Evolutionary conservation across 2,329 filamentous ascomycete genomes (phyloP).

Genomic region (Thelonectria discophora): DNA sequence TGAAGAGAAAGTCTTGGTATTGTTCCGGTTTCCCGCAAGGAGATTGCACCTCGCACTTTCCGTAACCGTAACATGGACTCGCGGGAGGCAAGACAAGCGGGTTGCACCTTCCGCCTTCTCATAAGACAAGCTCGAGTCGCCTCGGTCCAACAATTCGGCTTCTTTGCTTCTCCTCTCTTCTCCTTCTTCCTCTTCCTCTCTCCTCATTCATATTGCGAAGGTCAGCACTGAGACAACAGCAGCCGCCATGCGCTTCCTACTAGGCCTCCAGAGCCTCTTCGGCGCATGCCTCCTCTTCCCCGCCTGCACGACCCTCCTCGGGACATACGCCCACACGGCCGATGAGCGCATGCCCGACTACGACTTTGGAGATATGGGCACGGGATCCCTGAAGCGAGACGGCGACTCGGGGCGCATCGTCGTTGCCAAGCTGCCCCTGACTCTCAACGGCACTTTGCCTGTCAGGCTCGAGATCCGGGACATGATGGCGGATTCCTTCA

Average conservation of each 20-base stretch:
- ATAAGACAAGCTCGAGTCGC: not conserved
- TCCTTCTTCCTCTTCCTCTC: not conserved
- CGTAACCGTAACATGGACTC: no score
- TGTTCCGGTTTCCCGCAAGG: no score
- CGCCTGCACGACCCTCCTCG: constrained; percentile 20
- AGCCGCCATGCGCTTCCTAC: not conserved
- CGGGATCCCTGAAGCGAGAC: constrained; percentile 53
- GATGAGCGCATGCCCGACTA: constrained; percentile 48
- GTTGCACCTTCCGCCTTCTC: constrained; percentile 1
- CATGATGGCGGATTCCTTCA: constrained; percentile 69
- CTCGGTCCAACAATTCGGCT: not conserved
- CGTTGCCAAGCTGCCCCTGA: constrained; percentile 53
- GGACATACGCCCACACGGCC: constrained; percentile 11
- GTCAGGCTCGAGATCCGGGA: constrained; percentile 73
- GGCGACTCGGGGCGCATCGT: constrained; percentile 50
- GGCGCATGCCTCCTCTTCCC: constrained; percentile 10
- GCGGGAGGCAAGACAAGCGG: not conserved
- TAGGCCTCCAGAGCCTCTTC: not conserved
- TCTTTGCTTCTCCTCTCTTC: no score
- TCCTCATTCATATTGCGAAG: no score
- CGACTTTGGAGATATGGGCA: constrained; percentile 58
- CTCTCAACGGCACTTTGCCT: constrained; percentile 52
- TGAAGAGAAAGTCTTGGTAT: no score
- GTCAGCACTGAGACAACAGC: no score
- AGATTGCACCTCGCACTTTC: no score